Base-by-base conservation (phyloP, 2,329 filamentous ascomycete species). In the Ceratocystis harringtonii region DNA sequence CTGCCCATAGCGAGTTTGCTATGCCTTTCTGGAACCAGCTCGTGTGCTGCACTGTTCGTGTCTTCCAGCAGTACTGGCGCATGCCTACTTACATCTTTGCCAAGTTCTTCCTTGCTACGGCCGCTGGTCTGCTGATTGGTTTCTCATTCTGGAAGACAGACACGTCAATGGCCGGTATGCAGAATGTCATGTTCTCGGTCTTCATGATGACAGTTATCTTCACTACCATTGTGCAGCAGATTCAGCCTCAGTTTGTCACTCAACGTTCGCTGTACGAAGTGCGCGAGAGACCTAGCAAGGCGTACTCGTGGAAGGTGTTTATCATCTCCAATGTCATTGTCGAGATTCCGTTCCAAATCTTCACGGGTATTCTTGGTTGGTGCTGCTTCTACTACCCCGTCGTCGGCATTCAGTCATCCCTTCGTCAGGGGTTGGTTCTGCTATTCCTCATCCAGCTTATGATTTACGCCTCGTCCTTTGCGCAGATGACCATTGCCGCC, bases 31-130 rank as follows among this genome's bases (percentile, higher is more conserved):
- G 67, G 0, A 71, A 77, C 0, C 91, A 96, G 72, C 74, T 92
- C 0, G 75, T 73, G 55, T 79, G 84, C 67, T 88, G 90, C 52
- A 84, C 83, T 1, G 70, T 79, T 7, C 84, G 89, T 66, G 83
- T 91, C 5, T 91, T 91, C 75, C 82, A 89, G 71, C 89, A 94
- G 72, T 92, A 92, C 78, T 92, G 89, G 88, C 82, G 89, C 58
- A 89, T 84, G 65, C 89, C 89, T 0, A 79, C 79, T 10, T 94
- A 94, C 74, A 84, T 94, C 71, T 88, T 89, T 73, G 82, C 87
- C 66, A 92, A 92, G 76, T 73, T 82, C 1, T 73, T 79, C 0
- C 80, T 92, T 19, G 85, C 76, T 1, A 69, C 81, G 63, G 78
- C 84, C 65, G 79, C 83, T 28, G 78, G 81, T 5, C 77, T 92